phyloP scores from a whole-genome alignment of 2,329 filamentous ascomycete genomes.

The Drechslerella coelobrocha region DNA sequence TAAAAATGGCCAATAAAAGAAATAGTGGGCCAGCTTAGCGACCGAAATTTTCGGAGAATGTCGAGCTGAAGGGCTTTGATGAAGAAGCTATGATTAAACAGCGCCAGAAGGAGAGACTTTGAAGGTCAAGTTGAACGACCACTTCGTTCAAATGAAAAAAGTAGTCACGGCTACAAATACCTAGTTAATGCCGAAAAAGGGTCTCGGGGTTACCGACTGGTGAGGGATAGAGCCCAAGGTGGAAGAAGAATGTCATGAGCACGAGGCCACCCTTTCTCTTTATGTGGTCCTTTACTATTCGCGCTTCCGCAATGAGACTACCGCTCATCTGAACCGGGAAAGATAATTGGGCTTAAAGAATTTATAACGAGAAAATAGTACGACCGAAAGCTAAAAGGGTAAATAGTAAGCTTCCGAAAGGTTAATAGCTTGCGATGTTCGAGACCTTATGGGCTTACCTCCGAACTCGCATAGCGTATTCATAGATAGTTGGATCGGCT shows the following conservation, averaged over 20 bases:
- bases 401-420: slow-evolving; percentile 45
- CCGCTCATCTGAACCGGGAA: slow-evolving; percentile 44
- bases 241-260: slow-evolving; percentile 40
- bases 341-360: slow-evolving; percentile 43
- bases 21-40: slow-evolving; percentile 36
- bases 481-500: slow-evolving; percentile 21
- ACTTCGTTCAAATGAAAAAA: slow-evolving; percentile 20
- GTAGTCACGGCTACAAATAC: slow-evolving; percentile 42
- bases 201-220: slow-evolving; percentile 47
- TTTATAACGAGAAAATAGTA: slow-evolving; percentile 43
- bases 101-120: slow-evolving; percentile 44
- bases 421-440: slow-evolving; percentile 20
- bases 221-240: slow-evolving; percentile 43
- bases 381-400: slow-evolving; percentile 46
- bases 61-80: slow-evolving; percentile 42
- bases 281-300: slow-evolving; percentile 45
- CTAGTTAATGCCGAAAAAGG: slow-evolving; percentile 37
- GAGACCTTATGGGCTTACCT: slow-evolving; percentile 36
- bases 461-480: slow-evolving; percentile 30
- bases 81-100: slow-evolving; percentile 29
- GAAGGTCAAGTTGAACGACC: slow-evolving; percentile 36
- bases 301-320: slow-evolving; percentile 49
- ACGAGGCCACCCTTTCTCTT: slow-evolving; percentile 49
- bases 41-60: slow-evolving; percentile 33
- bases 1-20: slow-evolving; percentile 42